phyloP scores from a whole-genome alignment of 495 filamentous ascomycete species.

The Penicillium lagena region DNA sequence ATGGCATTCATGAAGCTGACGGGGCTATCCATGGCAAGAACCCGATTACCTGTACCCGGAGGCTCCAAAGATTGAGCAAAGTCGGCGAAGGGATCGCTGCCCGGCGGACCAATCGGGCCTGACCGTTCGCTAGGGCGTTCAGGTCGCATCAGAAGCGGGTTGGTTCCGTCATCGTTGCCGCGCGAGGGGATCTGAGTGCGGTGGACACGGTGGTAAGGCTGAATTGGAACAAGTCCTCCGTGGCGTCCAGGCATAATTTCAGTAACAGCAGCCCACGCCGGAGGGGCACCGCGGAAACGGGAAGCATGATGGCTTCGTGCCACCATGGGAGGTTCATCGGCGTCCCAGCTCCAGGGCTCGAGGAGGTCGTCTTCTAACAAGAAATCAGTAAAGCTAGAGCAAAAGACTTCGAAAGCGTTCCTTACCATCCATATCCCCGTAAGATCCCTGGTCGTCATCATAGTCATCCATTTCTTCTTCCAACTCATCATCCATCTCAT shows the following conservation, averaged over 20 bases:
- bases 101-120: constrained; percentile 24
- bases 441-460: constrained; percentile 40
- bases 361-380: constrained; percentile 42
- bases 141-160: constrained; percentile 60
- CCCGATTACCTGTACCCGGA: constrained; percentile 32
- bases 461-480: constrained; percentile 46
- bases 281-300: constrained; percentile 33
- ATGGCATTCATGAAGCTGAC: constrained; percentile 57
- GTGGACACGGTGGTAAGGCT: constrained; percentile 47
- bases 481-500: constrained; percentile 47
- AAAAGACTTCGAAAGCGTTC: background rate
- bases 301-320: constrained; percentile 42
- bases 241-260: constrained; percentile 38
- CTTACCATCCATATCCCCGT: constrained; percentile 38
- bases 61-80: constrained; percentile 53
- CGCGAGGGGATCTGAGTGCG: constrained; percentile 42
- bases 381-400: background rate
- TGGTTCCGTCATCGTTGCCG: constrained; percentile 67
- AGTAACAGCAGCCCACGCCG: constrained; percentile 37
- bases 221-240: constrained; percentile 38
- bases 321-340: constrained; percentile 35
- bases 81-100: constrained; percentile 36
- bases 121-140: constrained; percentile 29
- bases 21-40: constrained; percentile 52
- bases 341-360: constrained; percentile 53